Evolutionary conservation across 331 rosid genomes (phyloP).

Genomic region (Phaseolus coccineus): DNA sequence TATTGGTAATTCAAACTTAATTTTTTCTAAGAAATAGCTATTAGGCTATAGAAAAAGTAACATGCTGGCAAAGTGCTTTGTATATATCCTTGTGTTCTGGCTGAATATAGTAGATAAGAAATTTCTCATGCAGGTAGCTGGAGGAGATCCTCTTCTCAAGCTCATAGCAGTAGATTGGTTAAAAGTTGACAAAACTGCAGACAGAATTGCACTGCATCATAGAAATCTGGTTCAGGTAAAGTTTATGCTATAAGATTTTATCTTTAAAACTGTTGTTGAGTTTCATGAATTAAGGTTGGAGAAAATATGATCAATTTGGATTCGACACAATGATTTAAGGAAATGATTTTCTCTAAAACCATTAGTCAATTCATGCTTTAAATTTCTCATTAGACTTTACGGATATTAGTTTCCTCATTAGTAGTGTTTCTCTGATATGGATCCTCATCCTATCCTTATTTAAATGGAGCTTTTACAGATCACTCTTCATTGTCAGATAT

Average conservation of each 20-base stretch:
- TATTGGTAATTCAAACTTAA: constrained; percentile 15
- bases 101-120: constrained; percentile 21
- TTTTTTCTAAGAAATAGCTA: constrained; percentile 7
- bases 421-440: not conserved
- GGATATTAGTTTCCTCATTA: not conserved
- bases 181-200: constrained; percentile 63
- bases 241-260: not conserved
- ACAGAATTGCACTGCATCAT: constrained; percentile 76
- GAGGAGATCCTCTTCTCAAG: constrained; percentile 94
- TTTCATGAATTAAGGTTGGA: not conserved
- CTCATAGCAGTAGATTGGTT: constrained; percentile 91
- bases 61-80: not conserved
- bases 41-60: not conserved
- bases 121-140: constrained; percentile 66
- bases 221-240: constrained; percentile 82
- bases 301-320: not conserved
- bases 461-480: not conserved
- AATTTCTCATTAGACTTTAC: not conserved
- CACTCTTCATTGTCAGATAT: not conserved
- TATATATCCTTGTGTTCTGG: not conserved
- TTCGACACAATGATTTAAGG: not conserved
- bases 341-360: not conserved
- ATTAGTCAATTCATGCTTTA: not conserved
- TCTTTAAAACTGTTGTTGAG: constrained; percentile 11
- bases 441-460: constrained; percentile 2